Evolutionary conservation across 164 flowering plant species (phyloP), one percentile per base, ranked within the genome.

Genomic region (Vitis rotundifolia): DNA sequence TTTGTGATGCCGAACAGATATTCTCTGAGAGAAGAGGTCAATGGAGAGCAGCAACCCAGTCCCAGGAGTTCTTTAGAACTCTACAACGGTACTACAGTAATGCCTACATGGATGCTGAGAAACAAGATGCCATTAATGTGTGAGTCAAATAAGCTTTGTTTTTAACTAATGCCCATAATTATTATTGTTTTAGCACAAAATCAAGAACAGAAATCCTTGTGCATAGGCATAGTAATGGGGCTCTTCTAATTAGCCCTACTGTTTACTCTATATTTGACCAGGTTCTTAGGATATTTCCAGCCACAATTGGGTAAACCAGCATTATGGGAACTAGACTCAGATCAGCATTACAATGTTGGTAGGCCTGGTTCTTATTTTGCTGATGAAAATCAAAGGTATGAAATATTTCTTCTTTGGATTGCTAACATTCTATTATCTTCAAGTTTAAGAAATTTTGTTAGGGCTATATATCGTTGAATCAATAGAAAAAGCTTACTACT

Each of bases 111-210:
- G 99, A 96, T 85, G 86, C 88, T 68, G 95, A 87, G 78, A 96
- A 96, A 73, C 99, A 96, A 79, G 87, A 87, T 75, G 95, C 98
- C 13, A 93, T 96, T 61, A 92, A 96, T 78, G 80, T 96, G 99
- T 96, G 84, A 79, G 98, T 73, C 58, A 16, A 49, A 16, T 26
- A 16, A 19, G 16, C 44, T 37, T 37, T 37, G 44, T 37, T 37
- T 22, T 37, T 37, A 37, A 37, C 7, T 37, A 37, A 37, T 37
- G 44, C 44, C 44, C 5, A 37, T 22, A 6, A 37, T 37, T 37
- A 37, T 37, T 37, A 37, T 37, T 3, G 44, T 37, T 37, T 37
- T 3, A 37, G 44, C 44, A 37, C 44, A 37, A 37, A 37, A 37
- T 37, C 6, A 37, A 37, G 7, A 37, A 37, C 7, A 37, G 44